A percentile compares a stretch with the other conserved stretches of the same genome.
Conservation (phyloP, 306 rosid genomes). For the Senna tora region DNA sequence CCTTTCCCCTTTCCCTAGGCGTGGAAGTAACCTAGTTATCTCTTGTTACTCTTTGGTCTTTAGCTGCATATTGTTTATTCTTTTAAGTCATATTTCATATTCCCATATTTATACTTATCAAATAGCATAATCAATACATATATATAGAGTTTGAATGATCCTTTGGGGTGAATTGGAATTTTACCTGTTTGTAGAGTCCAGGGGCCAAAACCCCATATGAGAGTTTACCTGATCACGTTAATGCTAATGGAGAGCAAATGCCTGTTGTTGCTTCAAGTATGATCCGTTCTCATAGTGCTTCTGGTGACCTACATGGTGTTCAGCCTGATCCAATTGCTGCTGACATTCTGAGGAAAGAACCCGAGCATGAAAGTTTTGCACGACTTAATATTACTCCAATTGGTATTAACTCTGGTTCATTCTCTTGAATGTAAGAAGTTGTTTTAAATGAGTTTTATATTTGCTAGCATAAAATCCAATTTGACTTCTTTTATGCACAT, state of each 20-base stretch:
- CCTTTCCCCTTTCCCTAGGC: neutral
- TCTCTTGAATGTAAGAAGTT: constrained; percentile 31
- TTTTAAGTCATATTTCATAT: no score
- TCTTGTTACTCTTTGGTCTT: neutral
- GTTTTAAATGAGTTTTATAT: constrained; percentile 21
- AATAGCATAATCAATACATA: no score
- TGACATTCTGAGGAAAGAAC: constrained; percentile 98
- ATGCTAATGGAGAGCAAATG: constrained; percentile 70
- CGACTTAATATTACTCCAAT: constrained; percentile 73
- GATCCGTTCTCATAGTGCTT: constrained; percentile 91
- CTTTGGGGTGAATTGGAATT: constrained; percentile 24
- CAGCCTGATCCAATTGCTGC: constrained; percentile 98
- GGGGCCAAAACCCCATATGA: constrained; percentile 58
- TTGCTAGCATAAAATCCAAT: neutral
- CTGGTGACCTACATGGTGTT: constrained; percentile 96
- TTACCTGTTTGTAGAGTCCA: constrained; percentile 58
- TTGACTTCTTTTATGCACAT: constrained; percentile 25
- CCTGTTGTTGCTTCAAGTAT: constrained; percentile 74
- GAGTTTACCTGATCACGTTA: constrained; percentile 67
- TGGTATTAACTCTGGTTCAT: constrained; percentile 56
- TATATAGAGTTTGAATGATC: constrained; percentile 30
- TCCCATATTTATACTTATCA: no score
- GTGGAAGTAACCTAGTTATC: constrained; percentile 21
- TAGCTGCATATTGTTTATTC: no score
- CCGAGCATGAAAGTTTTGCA: constrained; percentile 91